Evolutionary conservation across 768 basidiomycete genomes (phyloP).

Genomic region (Calocybe indica): DNA sequence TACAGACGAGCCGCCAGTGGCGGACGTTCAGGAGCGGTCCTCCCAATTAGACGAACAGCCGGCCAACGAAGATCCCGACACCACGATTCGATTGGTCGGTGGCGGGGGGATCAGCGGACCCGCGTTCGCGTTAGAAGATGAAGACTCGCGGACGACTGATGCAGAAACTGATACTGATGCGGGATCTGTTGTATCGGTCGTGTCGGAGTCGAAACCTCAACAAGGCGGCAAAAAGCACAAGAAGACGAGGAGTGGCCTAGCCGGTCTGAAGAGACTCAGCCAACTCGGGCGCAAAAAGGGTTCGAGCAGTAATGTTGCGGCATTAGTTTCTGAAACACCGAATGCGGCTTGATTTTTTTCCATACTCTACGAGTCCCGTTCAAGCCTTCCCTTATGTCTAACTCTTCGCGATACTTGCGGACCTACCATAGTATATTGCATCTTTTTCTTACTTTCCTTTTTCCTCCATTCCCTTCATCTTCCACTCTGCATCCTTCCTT

Average conservation of each 20-base stretch:
- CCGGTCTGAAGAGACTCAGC: slow-evolving; percentile 51
- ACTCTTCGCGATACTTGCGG: neutral
- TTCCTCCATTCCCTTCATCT: neutral
- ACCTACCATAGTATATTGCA: neutral
- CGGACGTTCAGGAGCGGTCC: slow-evolving; percentile 5
- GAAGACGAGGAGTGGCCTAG: slow-evolving; percentile 54
- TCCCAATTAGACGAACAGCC: slow-evolving; percentile 9
- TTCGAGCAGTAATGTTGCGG: slow-evolving; percentile 42
- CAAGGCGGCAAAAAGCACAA: slow-evolving; percentile 35
- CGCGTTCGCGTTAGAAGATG: slow-evolving; percentile 21
- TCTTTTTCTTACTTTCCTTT: neutral
- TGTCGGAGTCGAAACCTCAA: slow-evolving; percentile 20
- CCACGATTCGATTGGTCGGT: slow-evolving; percentile 56
- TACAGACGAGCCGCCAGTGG: slow-evolving; percentile 1
- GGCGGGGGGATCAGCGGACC: slow-evolving; percentile 13
- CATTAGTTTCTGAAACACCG: slow-evolving; percentile 14
- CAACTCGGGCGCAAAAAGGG: slow-evolving; percentile 41
- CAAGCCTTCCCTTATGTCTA: neutral
- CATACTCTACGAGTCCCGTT: neutral
- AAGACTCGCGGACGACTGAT: slow-evolving; percentile 17
- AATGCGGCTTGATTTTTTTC: slow-evolving; percentile 5
- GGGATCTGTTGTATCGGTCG: slow-evolving; percentile 27
- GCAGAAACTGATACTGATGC: slow-evolving; percentile 28
- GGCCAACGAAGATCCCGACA: slow-evolving; percentile 21
- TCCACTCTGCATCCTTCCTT: neutral